phyloP scores from a whole-genome alignment of 768 basidiomycete species.

The Harrya chromipes region DNA sequence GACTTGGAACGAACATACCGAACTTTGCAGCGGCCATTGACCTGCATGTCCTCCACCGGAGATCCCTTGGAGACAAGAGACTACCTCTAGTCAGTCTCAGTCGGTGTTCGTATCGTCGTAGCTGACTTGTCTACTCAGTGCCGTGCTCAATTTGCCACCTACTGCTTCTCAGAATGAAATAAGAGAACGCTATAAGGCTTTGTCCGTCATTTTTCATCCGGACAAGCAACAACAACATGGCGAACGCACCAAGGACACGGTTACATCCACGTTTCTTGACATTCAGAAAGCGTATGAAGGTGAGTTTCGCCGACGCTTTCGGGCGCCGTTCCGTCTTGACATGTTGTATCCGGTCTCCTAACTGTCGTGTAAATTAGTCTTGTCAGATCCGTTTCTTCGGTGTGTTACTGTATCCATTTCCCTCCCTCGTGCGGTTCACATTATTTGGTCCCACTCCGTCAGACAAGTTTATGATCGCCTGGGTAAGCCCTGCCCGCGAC shows the following conservation, averaged over 20 bases:
- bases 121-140: constrained; percentile 28
- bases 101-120: neutral
- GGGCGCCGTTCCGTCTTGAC: neutral
- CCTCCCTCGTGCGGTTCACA: constrained; percentile 4
- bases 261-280: constrained; percentile 66
- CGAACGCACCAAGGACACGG: constrained; percentile 51
- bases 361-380: constrained; percentile 39
- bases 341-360: constrained; percentile 5
- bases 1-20: no score
- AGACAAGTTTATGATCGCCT: constrained; percentile 76
- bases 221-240: constrained; percentile 79
- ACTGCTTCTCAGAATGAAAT: constrained; percentile 67
- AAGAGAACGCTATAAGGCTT: constrained; percentile 63
- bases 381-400: constrained; percentile 72
- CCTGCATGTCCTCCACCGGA: constrained; percentile 7
- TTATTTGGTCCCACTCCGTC: constrained; percentile 8
- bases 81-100: constrained; percentile 29
- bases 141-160: constrained; percentile 67
- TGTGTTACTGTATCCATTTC: constrained; percentile 29
- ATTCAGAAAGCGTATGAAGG: constrained; percentile 85
- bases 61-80: constrained; percentile 12
- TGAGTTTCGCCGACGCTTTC: constrained; percentile 25
- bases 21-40: neutral
- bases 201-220: constrained; percentile 82
- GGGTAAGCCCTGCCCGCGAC: constrained; percentile 39